phyloP scores from a whole-genome alignment of 441 rosid genomes.

The Cnidoscolus chayamansa region DNA sequence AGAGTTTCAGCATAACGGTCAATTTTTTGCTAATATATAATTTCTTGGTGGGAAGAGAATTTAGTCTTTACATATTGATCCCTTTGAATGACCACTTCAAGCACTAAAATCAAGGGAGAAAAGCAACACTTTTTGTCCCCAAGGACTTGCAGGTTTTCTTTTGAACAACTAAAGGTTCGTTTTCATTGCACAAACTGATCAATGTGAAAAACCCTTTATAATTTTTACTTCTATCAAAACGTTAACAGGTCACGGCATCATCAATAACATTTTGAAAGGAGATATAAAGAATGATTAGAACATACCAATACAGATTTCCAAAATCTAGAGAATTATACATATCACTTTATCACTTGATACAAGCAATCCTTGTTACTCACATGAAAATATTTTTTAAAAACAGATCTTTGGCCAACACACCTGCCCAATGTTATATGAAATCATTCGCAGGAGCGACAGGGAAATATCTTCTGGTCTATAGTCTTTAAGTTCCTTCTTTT shows the following conservation, averaged over 20 bases:
- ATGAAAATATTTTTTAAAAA: background rate
- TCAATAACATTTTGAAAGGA: background rate
- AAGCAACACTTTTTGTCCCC: background rate
- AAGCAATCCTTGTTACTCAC: too few relatives aligned
- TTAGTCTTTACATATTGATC: background rate
- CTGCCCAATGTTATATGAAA: slow-evolving; percentile 98
- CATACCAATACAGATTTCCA: background rate
- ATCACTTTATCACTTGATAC: background rate
- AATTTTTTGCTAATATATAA: background rate
- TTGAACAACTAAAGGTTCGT: slow-evolving; percentile 1
- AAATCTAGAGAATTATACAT: background rate
- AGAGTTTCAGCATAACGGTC: too few relatives aligned
- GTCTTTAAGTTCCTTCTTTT: slow-evolving; percentile 84
- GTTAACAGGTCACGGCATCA: background rate
- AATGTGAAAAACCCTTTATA: background rate
- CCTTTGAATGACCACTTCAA: background rate
- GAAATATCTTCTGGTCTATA: slow-evolving; percentile 98
- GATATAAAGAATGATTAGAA: background rate
- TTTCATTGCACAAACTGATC: background rate
- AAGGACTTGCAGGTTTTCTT: background rate
- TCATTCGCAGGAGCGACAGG: slow-evolving; percentile 94
- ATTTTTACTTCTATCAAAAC: background rate
- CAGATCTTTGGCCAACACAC: slow-evolving; percentile 32
- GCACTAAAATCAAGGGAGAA: background rate
- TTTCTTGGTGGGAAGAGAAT: background rate